phyloP scores from a whole-genome alignment of 2,329 filamentous ascomycete species.

The Colletotrichum chlorophyti region DNA sequence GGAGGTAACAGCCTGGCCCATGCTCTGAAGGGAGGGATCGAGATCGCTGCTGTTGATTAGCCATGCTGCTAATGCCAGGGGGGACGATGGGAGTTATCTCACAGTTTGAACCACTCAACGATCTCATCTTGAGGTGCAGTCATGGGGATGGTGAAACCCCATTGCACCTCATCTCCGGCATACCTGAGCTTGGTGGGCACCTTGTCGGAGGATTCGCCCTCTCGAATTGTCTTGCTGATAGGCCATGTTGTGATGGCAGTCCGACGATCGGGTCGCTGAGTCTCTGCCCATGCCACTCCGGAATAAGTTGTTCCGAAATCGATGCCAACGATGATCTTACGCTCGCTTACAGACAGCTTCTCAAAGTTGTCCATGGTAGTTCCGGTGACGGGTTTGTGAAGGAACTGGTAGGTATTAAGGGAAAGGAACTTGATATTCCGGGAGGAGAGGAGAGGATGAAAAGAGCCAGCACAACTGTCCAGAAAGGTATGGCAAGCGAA shows the following conservation, averaged over 20 bases:
- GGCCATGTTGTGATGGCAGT: conserved; percentile 54
- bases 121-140: conserved; percentile 45
- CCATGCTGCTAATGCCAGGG: background rate
- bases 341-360: conserved; percentile 40
- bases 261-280: conserved; percentile 47
- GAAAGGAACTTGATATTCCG: too few species aligned
- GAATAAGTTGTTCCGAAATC: conserved; percentile 66
- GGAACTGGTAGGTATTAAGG: too few species aligned
- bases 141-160: conserved; percentile 56
- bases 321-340: conserved; percentile 58
- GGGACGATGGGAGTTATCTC: conserved; percentile 31
- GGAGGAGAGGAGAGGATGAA: too few species aligned
- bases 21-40: conserved; percentile 42
- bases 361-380: conserved; percentile 43
- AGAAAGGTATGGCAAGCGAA: too few species aligned
- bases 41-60: conserved; percentile 37
- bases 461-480: too few species aligned
- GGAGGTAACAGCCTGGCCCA: conserved; percentile 37
- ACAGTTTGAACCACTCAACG: conserved; percentile 60
- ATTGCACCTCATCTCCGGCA: conserved; percentile 48
- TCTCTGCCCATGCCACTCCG: conserved; percentile 59
- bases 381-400: too few species aligned
- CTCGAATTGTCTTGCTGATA: conserved; percentile 41
- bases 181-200: conserved; percentile 58
- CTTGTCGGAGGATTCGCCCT: conserved; percentile 50